These are phyloP conservation scores for Apiospora kogelbergensis DNA, from an alignment of 2,329 filamentous ascomycete species.

Conservation along the genomic window DNA sequence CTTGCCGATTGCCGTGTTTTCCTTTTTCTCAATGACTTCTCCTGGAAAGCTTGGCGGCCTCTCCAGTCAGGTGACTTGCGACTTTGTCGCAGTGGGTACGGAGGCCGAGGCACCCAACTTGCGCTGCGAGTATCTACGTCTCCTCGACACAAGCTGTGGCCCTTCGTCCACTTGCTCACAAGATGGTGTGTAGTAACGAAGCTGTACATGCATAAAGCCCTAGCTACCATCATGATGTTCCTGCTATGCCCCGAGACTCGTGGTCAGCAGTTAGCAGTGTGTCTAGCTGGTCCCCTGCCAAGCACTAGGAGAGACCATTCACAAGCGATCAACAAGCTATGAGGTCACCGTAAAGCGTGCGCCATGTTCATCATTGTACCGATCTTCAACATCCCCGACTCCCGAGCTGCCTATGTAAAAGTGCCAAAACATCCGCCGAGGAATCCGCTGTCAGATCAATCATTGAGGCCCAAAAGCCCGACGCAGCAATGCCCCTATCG, in stretches of 20 bases:
- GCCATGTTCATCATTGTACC: background rate
- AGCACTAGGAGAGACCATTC: background rate
- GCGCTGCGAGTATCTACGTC: background rate
- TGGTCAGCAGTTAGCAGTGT: background rate
- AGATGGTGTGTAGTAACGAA: background rate
- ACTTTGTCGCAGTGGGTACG: background rate
- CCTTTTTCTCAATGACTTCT: background rate
- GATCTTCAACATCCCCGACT: background rate
- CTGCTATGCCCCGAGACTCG: background rate
- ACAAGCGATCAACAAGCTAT: conserved; percentile 2
- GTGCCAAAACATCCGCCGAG: background rate
- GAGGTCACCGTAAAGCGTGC: background rate
- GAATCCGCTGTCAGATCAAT: background rate
- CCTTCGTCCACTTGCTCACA: background rate
- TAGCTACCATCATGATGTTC: too few relatives aligned
- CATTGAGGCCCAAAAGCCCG: background rate
- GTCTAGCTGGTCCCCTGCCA: background rate
- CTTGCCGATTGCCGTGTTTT: conserved; percentile 5
- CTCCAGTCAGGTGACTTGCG: background rate
- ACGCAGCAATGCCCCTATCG: background rate
- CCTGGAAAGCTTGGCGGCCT: background rate
- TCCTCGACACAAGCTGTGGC: background rate
- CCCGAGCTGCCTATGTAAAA: background rate
- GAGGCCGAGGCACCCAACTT: background rate
- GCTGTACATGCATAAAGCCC: too few relatives aligned